Evolutionary conservation across 2,329 filamentous ascomycete species (phyloP), one percentile per base, ranked within the genome.

Genomic region (Clarireedia homoeocarpa): DNA sequence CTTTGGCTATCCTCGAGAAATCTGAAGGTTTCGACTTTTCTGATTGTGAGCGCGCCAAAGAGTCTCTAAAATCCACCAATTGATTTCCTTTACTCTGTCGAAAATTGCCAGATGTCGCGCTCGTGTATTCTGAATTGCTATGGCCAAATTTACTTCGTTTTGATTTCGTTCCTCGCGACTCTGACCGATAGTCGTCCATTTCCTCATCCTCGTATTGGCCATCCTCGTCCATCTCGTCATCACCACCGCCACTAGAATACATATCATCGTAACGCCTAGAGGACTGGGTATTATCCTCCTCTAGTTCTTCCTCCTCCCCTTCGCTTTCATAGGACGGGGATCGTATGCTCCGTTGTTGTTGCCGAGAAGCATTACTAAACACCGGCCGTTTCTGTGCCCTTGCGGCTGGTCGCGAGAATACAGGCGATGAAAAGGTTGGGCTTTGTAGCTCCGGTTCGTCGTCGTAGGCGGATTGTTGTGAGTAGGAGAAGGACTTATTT

Each of bases 1-100:
- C 84, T 67, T 86, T 88, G 30, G 89, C 88, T 58, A 95, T 82
- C 6, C 80, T 75, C 4, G 83, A 79, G 65, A 90, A 87, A 17
- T 55, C 60, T 10, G 61, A 66, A 6, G 59, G 7, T 50, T 63
- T 59, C 14, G 48, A 30, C 15, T 46, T 52, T 46, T 55, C 47
- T 24, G 51, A 48, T 38, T 36, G 26, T 10, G 59, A 60, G 30
- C 57, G 51, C 17, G 52, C 56, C 24, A 64, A 54, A 10, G 62
- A 63, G 24, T 58, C 58, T 44, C 42, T 44, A 12, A 63, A 50
- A 38, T 54, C 57, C 23, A 58, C 36, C 15, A 59, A 15, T 27
- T 53, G 15, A 23, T 53, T 45, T 53, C 59, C 59, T 40, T 51
- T 52, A 51, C 58, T 63, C 42, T 61, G 48, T 51, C 59, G 56